Conservation (phyloP, 176 grass and related monocot species). For the Zoysia japonica region DNA sequence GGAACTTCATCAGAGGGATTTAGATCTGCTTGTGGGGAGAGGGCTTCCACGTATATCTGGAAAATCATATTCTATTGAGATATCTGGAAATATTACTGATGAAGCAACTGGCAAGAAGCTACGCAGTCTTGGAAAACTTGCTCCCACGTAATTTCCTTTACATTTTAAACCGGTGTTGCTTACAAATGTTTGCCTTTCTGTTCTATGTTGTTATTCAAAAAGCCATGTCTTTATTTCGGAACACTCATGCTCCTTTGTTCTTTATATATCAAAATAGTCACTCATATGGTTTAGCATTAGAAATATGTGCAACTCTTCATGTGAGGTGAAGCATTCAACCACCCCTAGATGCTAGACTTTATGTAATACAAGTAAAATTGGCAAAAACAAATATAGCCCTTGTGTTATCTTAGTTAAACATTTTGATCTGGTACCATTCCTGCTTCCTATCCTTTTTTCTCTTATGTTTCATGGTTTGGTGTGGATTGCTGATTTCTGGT, state of each 20-base stretch:
- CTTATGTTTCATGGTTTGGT: background rate
- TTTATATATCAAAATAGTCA: too few species aligned
- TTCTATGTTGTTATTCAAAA: background rate
- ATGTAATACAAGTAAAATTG: background rate
- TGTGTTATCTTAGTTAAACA: background rate
- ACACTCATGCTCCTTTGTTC: background rate
- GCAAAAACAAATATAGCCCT: background rate
- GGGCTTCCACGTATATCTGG: constrained; percentile 62
- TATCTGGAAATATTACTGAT: constrained; percentile 80
- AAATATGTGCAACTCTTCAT: background rate
- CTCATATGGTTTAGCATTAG: background rate
- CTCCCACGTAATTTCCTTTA: constrained; percentile 82
- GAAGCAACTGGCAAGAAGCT: constrained; percentile 63
- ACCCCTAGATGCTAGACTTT: background rate
- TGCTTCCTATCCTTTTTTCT: constrained; percentile 7
- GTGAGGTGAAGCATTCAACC: background rate
- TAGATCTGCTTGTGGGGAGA: constrained; percentile 72
- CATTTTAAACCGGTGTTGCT: background rate
- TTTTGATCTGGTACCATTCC: background rate
- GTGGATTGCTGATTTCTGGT: background rate
- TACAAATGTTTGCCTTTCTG: background rate
- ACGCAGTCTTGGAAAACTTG: constrained; percentile 86
- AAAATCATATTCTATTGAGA: constrained; percentile 69
- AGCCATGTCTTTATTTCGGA: background rate
- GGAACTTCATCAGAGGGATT: constrained; percentile 90